Conservation (phyloP, 2,329 filamentous ascomycete genomes). For the Akanthomyces lecanii region DNA sequence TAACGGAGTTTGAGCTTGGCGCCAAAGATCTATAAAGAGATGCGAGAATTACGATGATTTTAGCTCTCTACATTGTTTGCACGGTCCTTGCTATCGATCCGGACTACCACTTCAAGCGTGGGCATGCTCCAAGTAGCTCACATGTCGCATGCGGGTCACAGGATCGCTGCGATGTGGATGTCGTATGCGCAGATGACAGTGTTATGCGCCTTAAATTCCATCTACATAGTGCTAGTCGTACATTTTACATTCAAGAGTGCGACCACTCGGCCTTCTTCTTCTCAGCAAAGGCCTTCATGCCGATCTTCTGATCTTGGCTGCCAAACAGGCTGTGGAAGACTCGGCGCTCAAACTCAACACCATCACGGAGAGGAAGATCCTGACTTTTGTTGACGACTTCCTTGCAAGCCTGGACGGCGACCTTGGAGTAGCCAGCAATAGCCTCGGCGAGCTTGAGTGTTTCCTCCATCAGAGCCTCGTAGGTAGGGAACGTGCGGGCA, state of each 20-base stretch:
- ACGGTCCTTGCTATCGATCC: too few species aligned
- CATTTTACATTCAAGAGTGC: slow-evolving; percentile 54
- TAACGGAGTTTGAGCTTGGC: slow-evolving; percentile 4
- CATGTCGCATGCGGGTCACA: slow-evolving; percentile 12
- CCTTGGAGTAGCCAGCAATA: slow-evolving; percentile 79
- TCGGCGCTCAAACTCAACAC: slow-evolving; percentile 89
- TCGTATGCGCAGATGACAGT: slow-evolving; percentile 4
- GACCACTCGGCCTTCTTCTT: slow-evolving; percentile 93
- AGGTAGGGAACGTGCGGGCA: slow-evolving; percentile 71
- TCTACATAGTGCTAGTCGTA: slow-evolving; percentile 8
- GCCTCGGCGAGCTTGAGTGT: slow-evolving; percentile 80
- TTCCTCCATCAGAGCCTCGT: slow-evolving; percentile 78
- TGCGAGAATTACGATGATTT: background rate
- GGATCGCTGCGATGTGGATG: background rate
- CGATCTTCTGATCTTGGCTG: slow-evolving; percentile 94
- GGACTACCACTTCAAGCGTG: background rate
- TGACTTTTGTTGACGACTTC: slow-evolving; percentile 99
- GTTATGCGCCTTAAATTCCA: background rate
- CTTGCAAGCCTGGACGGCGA: slow-evolving; percentile 87
- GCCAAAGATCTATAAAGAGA: background rate
- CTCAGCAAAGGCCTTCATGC: slow-evolving; percentile 90
- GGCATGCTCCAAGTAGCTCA: background rate
- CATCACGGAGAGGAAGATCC: slow-evolving; percentile 80
- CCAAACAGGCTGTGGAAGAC: slow-evolving; percentile 93
- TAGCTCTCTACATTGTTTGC: background rate